Conservation (phyloP, 345 rosid genomes). For the Isatis tinctoria region DNA sequence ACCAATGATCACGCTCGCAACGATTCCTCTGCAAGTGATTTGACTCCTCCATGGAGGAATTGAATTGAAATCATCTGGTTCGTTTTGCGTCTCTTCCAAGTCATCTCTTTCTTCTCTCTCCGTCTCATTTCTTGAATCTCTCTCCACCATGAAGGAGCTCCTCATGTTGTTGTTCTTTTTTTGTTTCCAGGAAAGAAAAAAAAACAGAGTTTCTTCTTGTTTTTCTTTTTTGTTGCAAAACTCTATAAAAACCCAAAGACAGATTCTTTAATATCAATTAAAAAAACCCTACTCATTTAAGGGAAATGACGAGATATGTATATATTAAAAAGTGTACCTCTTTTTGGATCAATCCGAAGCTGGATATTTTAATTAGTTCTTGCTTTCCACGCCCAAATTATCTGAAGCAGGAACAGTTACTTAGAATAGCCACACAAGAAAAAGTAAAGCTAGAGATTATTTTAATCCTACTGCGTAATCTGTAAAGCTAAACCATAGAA, state of each 20-base stretch:
- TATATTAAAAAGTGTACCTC: background rate
- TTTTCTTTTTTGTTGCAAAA: background rate
- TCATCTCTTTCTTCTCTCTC: conserved; percentile 33
- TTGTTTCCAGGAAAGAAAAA: background rate
- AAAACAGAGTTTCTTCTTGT: conserved; percentile 6
- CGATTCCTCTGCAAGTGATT: conserved; percentile 67
- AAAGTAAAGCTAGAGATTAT: conserved; percentile 12
- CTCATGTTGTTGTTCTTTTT: too few species aligned
- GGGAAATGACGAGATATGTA: background rate
- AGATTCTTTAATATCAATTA: conserved; percentile 6
- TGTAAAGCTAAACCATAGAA: conserved; percentile 20
- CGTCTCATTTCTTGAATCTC: conserved; percentile 23
- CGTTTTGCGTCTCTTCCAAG: conserved; percentile 36
- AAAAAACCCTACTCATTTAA: background rate
- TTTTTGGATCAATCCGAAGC: conserved; percentile 28
- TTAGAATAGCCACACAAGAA: conserved; percentile 5
- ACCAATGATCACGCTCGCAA: conserved; percentile 72
- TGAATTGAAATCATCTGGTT: conserved; percentile 42
- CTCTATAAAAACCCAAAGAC: background rate
- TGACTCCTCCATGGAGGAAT: conserved; percentile 74
- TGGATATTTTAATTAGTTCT: conserved; percentile 1
- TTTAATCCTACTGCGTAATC: conserved; percentile 17
- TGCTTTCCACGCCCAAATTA: conserved; percentile 14
- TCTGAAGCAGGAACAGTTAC: conserved; percentile 1
- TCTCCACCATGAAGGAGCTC: background rate